phyloP scores from a whole-genome alignment of 176 grass and related monocot species.

The Stipa capillata region DNA sequence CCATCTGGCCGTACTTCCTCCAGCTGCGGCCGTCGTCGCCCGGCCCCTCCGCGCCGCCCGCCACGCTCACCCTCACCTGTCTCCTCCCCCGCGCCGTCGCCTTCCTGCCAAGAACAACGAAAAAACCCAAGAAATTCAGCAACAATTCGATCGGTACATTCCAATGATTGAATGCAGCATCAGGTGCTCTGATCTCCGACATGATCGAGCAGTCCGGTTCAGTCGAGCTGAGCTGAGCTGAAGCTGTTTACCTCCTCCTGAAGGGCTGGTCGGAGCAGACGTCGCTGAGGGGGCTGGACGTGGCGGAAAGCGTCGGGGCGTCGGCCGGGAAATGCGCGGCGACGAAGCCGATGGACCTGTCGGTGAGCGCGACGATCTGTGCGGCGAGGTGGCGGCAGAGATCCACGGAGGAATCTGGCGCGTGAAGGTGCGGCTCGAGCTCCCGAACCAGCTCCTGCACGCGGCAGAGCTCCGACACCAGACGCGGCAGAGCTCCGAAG shows the following conservation, averaged over 20 bases:
- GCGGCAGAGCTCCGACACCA: slow-evolving; percentile 38
- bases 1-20: slow-evolving; percentile 92
- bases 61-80: slow-evolving; percentile 39
- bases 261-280: slow-evolving; percentile 35
- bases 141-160: too few relatives aligned
- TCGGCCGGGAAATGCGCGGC: neutral
- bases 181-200: too few relatives aligned
- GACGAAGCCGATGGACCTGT: slow-evolving; percentile 47
- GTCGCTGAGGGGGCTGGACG: slow-evolving; percentile 47
- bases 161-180: too few relatives aligned
- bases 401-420: slow-evolving; percentile 9
- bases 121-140: too few relatives aligned
- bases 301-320: neutral
- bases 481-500: too few relatives aligned
- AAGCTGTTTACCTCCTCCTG: too few relatives aligned
- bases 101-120: too few relatives aligned
- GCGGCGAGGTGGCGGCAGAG: slow-evolving; percentile 33
- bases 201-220: too few relatives aligned
- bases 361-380: slow-evolving; percentile 41
- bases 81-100: slow-evolving; percentile 40
- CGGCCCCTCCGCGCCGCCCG: slow-evolving; percentile 27
- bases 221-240: too few relatives aligned
- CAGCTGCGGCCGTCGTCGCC: slow-evolving; percentile 65
- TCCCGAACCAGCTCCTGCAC: slow-evolving; percentile 41
- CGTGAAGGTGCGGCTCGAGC: slow-evolving; percentile 36